Evolutionary conservation across 257 asterid species (phyloP).

Genomic region (Petunia axillaris): DNA sequence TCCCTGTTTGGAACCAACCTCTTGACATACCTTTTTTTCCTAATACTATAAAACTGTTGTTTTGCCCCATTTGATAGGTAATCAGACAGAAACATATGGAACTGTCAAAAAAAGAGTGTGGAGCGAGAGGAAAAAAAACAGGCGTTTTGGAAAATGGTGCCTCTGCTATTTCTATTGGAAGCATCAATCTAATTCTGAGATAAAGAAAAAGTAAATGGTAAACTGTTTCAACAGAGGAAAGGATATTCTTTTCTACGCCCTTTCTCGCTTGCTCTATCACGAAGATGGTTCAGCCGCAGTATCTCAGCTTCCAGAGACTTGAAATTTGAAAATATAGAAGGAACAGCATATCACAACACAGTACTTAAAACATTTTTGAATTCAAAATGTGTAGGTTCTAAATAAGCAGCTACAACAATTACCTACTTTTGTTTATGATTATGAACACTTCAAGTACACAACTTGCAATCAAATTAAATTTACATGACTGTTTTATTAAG

Average conservation of each 20-base stretch:
- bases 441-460: not conserved
- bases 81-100: slow-evolving; percentile 20
- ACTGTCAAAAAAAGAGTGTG: not conserved
- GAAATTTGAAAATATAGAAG: not conserved
- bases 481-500: not conserved
- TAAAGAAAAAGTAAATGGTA: not conserved
- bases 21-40: slow-evolving; percentile 18
- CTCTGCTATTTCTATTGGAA: too few species aligned
- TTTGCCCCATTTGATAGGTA: not conserved
- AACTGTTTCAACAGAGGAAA: slow-evolving; percentile 34
- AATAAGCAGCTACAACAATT: not conserved
- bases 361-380: not conserved
- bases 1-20: slow-evolving; percentile 7
- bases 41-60: not conserved
- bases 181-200: too few species aligned
- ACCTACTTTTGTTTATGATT: not conserved
- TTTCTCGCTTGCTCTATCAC: slow-evolving; percentile 49
- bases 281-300: slow-evolving; percentile 47
- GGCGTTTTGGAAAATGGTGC: too few species aligned
- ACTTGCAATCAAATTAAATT: not conserved
- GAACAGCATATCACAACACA: slow-evolving; percentile 9
- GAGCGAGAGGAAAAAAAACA: too few species aligned
- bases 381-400: not conserved
- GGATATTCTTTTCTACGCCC: slow-evolving; percentile 62
- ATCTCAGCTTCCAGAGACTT: slow-evolving; percentile 46